Conservation (phyloP, 2,329 filamentous ascomycete species). For the Fusarium sambucinum region DNA sequence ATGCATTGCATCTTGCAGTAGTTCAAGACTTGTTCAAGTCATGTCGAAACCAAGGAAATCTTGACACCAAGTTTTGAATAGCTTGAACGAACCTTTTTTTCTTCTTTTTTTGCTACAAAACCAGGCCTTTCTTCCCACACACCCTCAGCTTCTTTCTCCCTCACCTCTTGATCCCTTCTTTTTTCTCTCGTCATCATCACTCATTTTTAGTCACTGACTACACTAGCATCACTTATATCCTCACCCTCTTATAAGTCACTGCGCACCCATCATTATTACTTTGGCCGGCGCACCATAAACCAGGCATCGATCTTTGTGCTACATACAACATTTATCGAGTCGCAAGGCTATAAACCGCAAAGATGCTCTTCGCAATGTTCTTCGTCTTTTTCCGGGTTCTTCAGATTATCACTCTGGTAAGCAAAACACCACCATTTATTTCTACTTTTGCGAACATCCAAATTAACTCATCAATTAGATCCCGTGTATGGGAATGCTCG, state of each 20-base stretch:
- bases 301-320: neutral
- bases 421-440: conserved; percentile 29
- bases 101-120: conserved; percentile 33
- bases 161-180: conserved; percentile 12
- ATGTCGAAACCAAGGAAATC: conserved; percentile 13
- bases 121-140: conserved; percentile 26
- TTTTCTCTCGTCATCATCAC: conserved; percentile 18
- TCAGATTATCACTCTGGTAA: conserved; percentile 73
- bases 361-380: conserved; percentile 72
- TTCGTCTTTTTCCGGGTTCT: conserved; percentile 73
- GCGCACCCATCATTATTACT: conserved; percentile 17
- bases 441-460: neutral
- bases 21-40: conserved; percentile 9
- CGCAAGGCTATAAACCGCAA: conserved; percentile 43
- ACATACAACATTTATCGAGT: neutral
- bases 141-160: conserved; percentile 11
- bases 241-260: conserved; percentile 1
- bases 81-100: neutral
- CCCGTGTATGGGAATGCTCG: conserved; percentile 74
- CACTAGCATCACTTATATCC: conserved; percentile 3
- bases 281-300: conserved; percentile 6
- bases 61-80: conserved; percentile 19
- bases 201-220: conserved; percentile 5
- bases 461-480: conserved; percentile 59
- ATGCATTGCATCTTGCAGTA: neutral